These are phyloP conservation scores for Suillus sp. DNA, from an alignment of 768 basidiomycete species.

Conservation along the genomic window DNA sequence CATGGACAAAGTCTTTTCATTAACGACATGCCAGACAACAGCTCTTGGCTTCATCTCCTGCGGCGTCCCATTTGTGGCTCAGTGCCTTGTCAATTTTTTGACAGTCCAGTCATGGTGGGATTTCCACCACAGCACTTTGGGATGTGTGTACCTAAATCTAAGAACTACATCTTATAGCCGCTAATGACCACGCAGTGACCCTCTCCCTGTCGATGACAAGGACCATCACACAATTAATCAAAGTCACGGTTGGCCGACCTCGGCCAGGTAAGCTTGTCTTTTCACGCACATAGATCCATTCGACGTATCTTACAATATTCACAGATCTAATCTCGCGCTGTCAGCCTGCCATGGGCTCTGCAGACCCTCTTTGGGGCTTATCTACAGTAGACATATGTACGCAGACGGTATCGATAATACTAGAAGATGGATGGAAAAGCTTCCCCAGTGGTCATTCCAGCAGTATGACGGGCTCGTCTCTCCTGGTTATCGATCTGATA, in stretches of 20 bases:
- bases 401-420: conserved; percentile 52
- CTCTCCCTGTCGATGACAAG: conserved; percentile 76
- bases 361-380: conserved; percentile 71
- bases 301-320: not conserved
- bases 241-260: conserved; percentile 86
- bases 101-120: conserved; percentile 87
- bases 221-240: conserved; percentile 77
- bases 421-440: conserved; percentile 86
- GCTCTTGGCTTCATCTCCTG: conserved; percentile 45
- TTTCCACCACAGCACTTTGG: conserved; percentile 64
- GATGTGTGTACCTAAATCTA: conserved; percentile 20
- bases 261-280: conserved; percentile 61
- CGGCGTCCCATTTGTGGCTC: conserved; percentile 66
- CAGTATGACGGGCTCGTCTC: conserved; percentile 45
- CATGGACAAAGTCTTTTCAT: conserved; percentile 4
- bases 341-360: conserved; percentile 60
- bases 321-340: conserved; percentile 46
- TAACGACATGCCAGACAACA: conserved; percentile 26
- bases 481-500: not conserved
- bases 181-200: conserved; percentile 47
- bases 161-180: not conserved
- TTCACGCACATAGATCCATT: not conserved
- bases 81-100: conserved; percentile 66
- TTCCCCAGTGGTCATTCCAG: conserved; percentile 93
- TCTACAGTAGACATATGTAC: conserved; percentile 78